Evolutionary conservation across 2,329 filamentous ascomycete genomes (phyloP), one percentile per base, ranked within the genome.

Genomic region (Purpureocillium lavendulum): DNA sequence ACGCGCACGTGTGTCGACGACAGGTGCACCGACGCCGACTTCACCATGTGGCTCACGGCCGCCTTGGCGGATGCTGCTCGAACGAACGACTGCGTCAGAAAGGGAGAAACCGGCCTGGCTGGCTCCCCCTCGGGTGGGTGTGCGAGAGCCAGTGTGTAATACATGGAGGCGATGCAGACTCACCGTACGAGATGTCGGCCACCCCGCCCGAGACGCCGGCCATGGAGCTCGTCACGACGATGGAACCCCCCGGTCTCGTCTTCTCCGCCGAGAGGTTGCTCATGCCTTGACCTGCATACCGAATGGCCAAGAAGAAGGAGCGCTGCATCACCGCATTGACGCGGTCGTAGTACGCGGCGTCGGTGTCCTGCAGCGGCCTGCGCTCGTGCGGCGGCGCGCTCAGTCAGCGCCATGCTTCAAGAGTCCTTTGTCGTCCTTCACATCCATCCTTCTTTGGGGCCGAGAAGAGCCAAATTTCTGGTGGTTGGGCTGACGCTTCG

Each of bases 211-310:
- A 21, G 1, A 42, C 35, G 3, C 36, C 45, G 4, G 48, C 46
- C 15, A 42, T 44, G 0, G 48, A 50, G 13, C 40, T 43, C 4
- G 45, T 45, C 5, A 45, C 38, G n/a, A 48, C 26, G 14, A 51
- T 49, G 11, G 39, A 41, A 3, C 46, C 48, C 4, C 40, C 42
- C 1, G 48, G 35, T 4, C 18, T 12, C 3, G 24, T 12, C 36
- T 49, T 49, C 1, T 41, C 33, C 2, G 26, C 7, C 0, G 48
- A 45, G 1, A 39, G 33, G 9, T 15, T 41, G 12, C 37, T 38
- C 43, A 49, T 46, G 13, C 45, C 48, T 11, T 50, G 45, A 3
- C 43, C 40, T 9, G 42, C 48, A 13, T 50, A 50, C n/a, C 43
- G 44, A 1, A 49, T 10, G 11, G 45, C 49, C 0, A 52, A 32